Evolutionary conservation across 2,329 filamentous ascomycete species (phyloP), one percentile per base, ranked within the genome.

Genomic region (Cadophora sp.): DNA sequence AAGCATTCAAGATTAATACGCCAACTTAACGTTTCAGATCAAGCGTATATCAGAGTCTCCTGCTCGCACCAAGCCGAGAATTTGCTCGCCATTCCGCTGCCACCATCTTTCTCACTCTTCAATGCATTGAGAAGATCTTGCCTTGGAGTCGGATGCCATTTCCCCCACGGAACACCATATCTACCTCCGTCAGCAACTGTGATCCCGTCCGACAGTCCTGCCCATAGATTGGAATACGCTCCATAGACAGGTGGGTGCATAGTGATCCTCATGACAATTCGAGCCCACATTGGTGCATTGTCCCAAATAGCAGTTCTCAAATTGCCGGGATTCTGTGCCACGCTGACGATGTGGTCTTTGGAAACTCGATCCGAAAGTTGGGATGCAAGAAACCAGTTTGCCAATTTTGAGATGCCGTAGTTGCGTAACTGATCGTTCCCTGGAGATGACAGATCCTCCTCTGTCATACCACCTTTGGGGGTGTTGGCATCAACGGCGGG

Each of bases 231-330:
- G 1, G 67, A 64, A 46, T 69, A 69, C 0, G 67, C 64, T 1
- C 67, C 67, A 31, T 66, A 68, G 34, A 72, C 60, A 1, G 68
- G 66, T 12, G 67, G 62, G 37, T 72, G 62, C 56, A 72, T 53
- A 9, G 64, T 59, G 1, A 64, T 22, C 1, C 58, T 46, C 24
- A 72, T 48, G 8, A 71, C 14, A 4, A 56, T 37, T 31, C 34
- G 46, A 22, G 55, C 40, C 19, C 24, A 19, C 60, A 24, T 69
- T 4, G 50, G 68, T 19, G 43, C 63, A 2, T 26, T 37, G 43
- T 65, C 65, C 65, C 65, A 67, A n/a, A 67, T 46, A 1, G 60
- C 65, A 7, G 65, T 67, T 27, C 53, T 63, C 50, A 67, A n/a
- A 7, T 67, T 67, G 11, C 65, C 65, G 0, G 65, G 59, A 22